Conservation (phyloP, 805 yeast species). For the Zygosaccharomyces lentus region DNA sequence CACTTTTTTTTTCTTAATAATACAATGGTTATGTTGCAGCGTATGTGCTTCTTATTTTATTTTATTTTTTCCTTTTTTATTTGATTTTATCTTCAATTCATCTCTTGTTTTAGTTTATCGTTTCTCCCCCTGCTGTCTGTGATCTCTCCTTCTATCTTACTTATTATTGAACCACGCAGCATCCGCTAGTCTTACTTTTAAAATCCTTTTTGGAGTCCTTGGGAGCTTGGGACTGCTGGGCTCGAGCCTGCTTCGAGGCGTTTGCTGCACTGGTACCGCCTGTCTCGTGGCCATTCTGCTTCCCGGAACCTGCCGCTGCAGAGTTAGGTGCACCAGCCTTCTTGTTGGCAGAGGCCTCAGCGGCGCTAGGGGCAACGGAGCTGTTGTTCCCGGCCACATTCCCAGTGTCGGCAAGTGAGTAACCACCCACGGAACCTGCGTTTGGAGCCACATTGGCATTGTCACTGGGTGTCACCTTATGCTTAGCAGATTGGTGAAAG, state of each 20-base stretch:
- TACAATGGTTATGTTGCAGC: background rate
- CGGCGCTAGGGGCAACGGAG: conserved; percentile 2
- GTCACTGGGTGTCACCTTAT: conserved; percentile 9
- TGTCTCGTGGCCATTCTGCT: conserved; percentile 5
- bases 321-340: conserved; percentile 2
- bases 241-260: conserved; percentile 13
- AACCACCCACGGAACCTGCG: conserved; percentile 1
- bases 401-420: conserved; percentile 1
- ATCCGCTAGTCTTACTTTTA: conserved; percentile 11
- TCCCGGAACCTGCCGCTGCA: conserved; percentile 9
- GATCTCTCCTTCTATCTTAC: background rate
- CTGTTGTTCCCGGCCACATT: conserved; percentile 4
- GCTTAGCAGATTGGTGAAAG: conserved; percentile 22
- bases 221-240: conserved; percentile 12
- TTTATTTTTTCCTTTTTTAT: background rate
- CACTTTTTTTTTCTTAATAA: background rate
- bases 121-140: background rate
- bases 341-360: background rate
- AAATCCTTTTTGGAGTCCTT: conserved; percentile 7
- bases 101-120: background rate
- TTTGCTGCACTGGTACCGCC: conserved; percentile 6
- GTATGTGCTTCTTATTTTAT: background rate
- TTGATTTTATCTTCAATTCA: background rate
- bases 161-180: conserved; percentile 14
- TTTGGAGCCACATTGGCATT: conserved; percentile 2